Evolutionary conservation across 495 filamentous ascomycete genomes (phyloP), one percentile per base, ranked within the genome.

Genomic region (Bacidia gigantensis): DNA sequence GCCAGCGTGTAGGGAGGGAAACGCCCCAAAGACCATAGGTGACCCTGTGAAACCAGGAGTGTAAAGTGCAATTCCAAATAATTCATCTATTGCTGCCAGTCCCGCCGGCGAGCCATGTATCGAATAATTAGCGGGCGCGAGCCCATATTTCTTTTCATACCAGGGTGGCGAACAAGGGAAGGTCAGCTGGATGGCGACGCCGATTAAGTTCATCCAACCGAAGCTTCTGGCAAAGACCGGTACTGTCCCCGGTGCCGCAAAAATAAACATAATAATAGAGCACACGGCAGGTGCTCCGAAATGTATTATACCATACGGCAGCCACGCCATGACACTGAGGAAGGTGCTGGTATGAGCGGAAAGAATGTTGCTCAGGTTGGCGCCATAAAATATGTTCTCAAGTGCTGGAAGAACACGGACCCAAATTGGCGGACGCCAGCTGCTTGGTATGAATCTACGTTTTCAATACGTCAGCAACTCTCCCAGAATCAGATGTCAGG

Each of bases 341-440:
- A 87, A 69, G 10, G 82, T 76, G 67, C 82, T 79, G 45, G 84
- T 85, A 66, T 95, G 87, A 23, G 87, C 84, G 3, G 89, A 92
- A 42, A 97, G 78, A 52, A 95, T 92, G 65, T 94, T 95, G 70
- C 87, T 93, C 46, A 97, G 78, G 69, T 95, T 95, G 26, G 87
- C 87, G 46, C 90, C 90, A 64, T 97, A 97, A 46, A 97, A 72
- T 50, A 97, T 92, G 67, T 97, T 95, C 65, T 97, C 90, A 55
- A 97, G 76, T n/a, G 90, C 85, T 2, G 90, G 90, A 11, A 97
- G 74, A 20, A 97, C 86, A 53, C 87, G 84, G 52, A 95, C 90
- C 84, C 88, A 95, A 58, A 97, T 95, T 41, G 84, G 83, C 44
- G 87, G 87, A 39, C 90, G 78, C 68, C 84, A 89, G 59, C 87